These are phyloP conservation scores for Psilocybe cubensis DNA, from an alignment of 768 basidiomycete species.

Conservation along the genomic window DNA sequence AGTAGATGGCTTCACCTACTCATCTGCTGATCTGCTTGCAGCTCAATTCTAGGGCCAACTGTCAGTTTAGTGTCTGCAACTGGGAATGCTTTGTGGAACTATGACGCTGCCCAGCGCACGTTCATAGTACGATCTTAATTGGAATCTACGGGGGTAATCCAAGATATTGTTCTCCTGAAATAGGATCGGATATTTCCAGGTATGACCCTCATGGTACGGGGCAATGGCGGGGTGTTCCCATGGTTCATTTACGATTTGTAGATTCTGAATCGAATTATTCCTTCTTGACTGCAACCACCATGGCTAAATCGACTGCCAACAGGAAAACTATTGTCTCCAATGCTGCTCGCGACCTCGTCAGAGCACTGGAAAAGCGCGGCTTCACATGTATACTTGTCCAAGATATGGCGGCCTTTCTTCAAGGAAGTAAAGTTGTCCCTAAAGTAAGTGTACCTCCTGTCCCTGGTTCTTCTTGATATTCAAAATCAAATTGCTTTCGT, in stretches of 20 bases:
- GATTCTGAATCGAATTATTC: background rate
- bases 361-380: constrained; percentile 9
- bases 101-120: background rate
- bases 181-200: background rate
- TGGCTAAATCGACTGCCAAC: constrained; percentile 14
- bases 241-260: constrained; percentile 10
- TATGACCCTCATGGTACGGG: background rate
- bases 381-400: constrained; percentile 14
- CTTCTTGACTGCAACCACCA: constrained; percentile 15
- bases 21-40: background rate
- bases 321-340: constrained; percentile 21
- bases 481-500: background rate
- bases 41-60: background rate
- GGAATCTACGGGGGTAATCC: background rate
- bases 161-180: background rate
- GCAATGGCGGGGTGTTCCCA: constrained; percentile 11
- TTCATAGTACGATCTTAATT: background rate
- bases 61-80: background rate
- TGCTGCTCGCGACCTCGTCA: constrained; percentile 17
- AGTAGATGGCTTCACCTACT: background rate
- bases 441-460: constrained; percentile 6
- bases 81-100: background rate
- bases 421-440: constrained; percentile 18
- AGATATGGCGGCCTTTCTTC: constrained; percentile 20
- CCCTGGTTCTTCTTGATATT: background rate